Evolutionary conservation across 495 filamentous ascomycete species (phyloP).

Genomic region (Trichocladium antarcticum): DNA sequence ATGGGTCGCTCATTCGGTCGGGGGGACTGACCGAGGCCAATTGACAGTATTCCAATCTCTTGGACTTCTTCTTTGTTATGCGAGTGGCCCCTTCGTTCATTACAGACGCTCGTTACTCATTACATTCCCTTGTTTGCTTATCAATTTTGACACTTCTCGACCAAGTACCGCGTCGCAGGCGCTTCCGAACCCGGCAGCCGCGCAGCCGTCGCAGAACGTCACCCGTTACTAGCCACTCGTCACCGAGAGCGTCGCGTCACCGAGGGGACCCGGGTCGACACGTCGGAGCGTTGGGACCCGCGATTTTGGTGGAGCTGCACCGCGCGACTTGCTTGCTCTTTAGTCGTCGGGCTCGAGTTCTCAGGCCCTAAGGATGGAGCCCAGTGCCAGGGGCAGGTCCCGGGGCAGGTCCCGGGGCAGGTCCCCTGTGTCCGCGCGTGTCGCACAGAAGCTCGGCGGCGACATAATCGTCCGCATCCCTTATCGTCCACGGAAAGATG

Average conservation of each 20-base stretch:
- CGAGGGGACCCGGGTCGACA: constrained; percentile 9
- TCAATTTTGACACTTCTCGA: background rate
- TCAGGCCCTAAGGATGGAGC: constrained; percentile 16
- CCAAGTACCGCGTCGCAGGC: too few species aligned
- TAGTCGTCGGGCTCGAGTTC: background rate
- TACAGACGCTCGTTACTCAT: constrained; percentile 9
- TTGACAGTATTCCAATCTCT: background rate
- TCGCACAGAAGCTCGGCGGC: constrained; percentile 23
- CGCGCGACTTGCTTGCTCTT: background rate
- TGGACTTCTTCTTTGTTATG: constrained; percentile 8
- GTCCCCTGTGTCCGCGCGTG: constrained; percentile 20
- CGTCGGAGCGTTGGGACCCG: constrained; percentile 1
- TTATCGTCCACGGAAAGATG: constrained; percentile 16
- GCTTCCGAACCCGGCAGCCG: background rate
- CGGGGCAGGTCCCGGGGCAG: constrained; percentile 7
- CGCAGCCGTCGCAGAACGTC: background rate
- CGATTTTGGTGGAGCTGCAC: constrained; percentile 1
- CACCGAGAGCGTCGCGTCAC: background rate
- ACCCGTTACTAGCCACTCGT: too few species aligned
- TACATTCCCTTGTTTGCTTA: background rate
- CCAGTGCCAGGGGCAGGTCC: constrained; percentile 5
- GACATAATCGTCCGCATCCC: constrained; percentile 18
- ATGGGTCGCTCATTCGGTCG: background rate
- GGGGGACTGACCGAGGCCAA: background rate
- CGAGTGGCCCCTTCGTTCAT: constrained; percentile 10